A percentile compares a stretch with the other conserved stretches of the same genome.
These are phyloP conservation scores for Fonsecaea nubica DNA, from an alignment of 2,329 filamentous ascomycete species.

Conservation along the genomic window DNA sequence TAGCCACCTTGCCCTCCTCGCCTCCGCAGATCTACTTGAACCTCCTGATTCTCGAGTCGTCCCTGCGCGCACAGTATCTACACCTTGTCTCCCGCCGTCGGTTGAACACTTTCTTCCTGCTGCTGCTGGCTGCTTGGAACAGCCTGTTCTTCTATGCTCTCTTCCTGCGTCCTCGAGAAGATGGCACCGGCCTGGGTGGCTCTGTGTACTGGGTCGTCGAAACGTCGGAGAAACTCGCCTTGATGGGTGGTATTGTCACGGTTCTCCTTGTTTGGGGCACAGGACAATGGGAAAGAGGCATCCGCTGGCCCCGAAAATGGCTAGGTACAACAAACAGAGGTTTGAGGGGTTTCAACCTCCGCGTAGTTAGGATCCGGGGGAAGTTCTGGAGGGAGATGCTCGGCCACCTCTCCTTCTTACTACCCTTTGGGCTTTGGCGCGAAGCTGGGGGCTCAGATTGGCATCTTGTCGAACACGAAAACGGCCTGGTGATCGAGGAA, in stretches of 20 bases:
- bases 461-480: slow-evolving; percentile 72
- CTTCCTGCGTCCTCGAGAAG: slow-evolving; percentile 94
- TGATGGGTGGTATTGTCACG: slow-evolving; percentile 89
- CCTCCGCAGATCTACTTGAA: slow-evolving; percentile 98
- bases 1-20: slow-evolving; percentile 82
- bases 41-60: slow-evolving; percentile 93
- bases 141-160: slow-evolving; percentile 85
- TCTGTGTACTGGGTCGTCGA: slow-evolving; percentile 97
- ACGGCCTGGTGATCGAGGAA: slow-evolving; percentile 71
- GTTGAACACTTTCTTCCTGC: slow-evolving; percentile 91
- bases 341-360: slow-evolving; percentile 90
- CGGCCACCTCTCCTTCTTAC: slow-evolving; percentile 75
- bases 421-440: slow-evolving; percentile 72
- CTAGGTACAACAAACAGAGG: slow-evolving; percentile 88
- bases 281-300: slow-evolving; percentile 93
- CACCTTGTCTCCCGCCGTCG: slow-evolving; percentile 84
- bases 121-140: slow-evolving; percentile 80
- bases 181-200: slow-evolving; percentile 81
- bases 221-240: slow-evolving; percentile 84
- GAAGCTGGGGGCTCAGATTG: slow-evolving; percentile 64
- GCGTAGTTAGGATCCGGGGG: slow-evolving; percentile 86
- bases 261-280: slow-evolving; percentile 89
- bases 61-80: slow-evolving; percentile 89
- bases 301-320: slow-evolving; percentile 93
- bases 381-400: slow-evolving; percentile 80